Base-by-base conservation (phyloP, 352 stramenopile genomes). In the Globisporangium perplexum region DNA sequence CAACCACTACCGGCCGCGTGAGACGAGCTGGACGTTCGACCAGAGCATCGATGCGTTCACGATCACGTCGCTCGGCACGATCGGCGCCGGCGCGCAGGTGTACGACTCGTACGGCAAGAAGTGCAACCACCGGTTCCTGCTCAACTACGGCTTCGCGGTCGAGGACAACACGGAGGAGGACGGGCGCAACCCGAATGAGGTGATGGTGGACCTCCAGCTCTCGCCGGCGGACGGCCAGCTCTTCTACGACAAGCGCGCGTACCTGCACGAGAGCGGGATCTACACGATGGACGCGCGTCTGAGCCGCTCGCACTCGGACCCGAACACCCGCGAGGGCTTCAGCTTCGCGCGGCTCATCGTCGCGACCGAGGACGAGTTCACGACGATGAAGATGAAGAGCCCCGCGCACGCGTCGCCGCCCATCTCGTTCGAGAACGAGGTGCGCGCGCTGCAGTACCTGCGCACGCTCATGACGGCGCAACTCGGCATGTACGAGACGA, bases 91-190 rank as follows among this genome's bases (percentile, higher is more conserved):
- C 12, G 75, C 87, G 28, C 96, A 99, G 69, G 96, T 99, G 8
- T 99, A 99, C 69, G 97, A 99, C 72, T 98, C 86, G 47, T 99
- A 99, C 71, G 97, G 97, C 26, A 98, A 99, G 76, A 99, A 99
- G 73, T 99, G 97, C 77, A 99, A 99, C 79, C 96, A 99, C 72
- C 87, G 85, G 10, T 99, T 99, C 71, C 76, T 99, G 38, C 80
- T 99, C 43, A 99, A 99, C 77, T 99, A 99, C 69, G 97, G 97
- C 42, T 99, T 99, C 71, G 94, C 96, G 15, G 96, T 99, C 6
- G 96, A 99, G 71, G 86, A 98, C 67, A 99, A 99, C 70, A 94
- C 89, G 23, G 97, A 99, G 72, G 77, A 97, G 42, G 96, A 99
- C 70, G 96, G 96, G 0, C 96, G 96, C 63, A 99, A 98, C 86